Evolutionary conservation across 2,329 filamentous ascomycete genomes (phyloP).

Genomic region (Dactylellina sp.): DNA sequence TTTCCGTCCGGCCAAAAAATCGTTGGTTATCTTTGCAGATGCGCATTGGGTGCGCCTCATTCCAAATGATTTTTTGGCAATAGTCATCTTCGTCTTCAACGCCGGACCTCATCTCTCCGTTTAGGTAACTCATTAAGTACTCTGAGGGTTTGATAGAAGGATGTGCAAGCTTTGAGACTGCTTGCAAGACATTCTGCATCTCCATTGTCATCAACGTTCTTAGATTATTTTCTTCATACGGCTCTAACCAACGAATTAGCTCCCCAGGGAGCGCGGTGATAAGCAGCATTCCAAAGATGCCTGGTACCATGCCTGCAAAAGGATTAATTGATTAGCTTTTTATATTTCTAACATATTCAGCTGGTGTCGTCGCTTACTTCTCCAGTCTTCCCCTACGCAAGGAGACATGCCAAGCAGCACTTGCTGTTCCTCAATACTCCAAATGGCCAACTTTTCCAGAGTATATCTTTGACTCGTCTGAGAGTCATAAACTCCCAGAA

Average conservation of each 20-base stretch:
- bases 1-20: neutral
- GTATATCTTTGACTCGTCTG: conserved; percentile 18
- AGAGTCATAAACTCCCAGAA: conserved; percentile 34
- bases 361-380: neutral
- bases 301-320: too few relatives aligned
- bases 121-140: conserved; percentile 6
- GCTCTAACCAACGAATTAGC: neutral
- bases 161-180: neutral
- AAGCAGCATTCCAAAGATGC: too few relatives aligned
- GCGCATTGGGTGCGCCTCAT: conserved; percentile 4
- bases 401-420: neutral
- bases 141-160: neutral
- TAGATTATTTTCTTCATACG: neutral
- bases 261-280: neutral
- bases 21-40: neutral
- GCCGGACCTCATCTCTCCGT: neutral
- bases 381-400: neutral
- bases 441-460: conserved; percentile 4
- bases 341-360: neutral
- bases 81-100: neutral
- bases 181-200: neutral
- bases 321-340: too few relatives aligned
- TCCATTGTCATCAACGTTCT: neutral
- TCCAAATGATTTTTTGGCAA: neutral
- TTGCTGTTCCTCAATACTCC: neutral